Evolutionary conservation across 1,139 yeast species (phyloP).

Genomic region (Groenewaldozyma auringiensis): DNA sequence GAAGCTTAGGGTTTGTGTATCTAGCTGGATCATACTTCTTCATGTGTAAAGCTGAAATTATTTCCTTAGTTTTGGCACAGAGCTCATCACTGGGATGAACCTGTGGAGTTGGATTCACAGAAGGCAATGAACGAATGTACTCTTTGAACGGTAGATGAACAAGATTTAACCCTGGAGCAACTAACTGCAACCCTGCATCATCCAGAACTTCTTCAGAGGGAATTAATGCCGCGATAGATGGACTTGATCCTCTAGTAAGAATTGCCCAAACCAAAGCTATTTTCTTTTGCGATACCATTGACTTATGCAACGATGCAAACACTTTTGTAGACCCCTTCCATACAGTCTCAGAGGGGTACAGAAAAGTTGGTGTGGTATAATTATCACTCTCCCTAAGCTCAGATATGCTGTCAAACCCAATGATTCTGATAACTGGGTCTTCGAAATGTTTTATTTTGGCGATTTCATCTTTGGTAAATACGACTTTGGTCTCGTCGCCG

Average conservation of each 20-base stretch:
- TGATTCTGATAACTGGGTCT: slow-evolving; percentile 42
- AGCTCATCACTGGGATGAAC: slow-evolving; percentile 19
- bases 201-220: slow-evolving; percentile 37
- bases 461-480: slow-evolving; percentile 33
- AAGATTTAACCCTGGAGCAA: slow-evolving; percentile 31
- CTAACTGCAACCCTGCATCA: slow-evolving; percentile 14
- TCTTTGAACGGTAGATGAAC: slow-evolving; percentile 35
- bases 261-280: slow-evolving; percentile 73
- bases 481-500: slow-evolving; percentile 34
- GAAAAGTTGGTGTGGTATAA: slow-evolving; percentile 48
- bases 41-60: slow-evolving; percentile 39
- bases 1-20: slow-evolving; percentile 59
- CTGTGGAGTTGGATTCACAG: neutral
- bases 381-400: slow-evolving; percentile 37
- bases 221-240: slow-evolving; percentile 51
- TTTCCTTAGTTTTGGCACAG: slow-evolving; percentile 32
- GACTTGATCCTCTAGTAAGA: slow-evolving; percentile 45
- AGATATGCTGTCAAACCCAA: slow-evolving; percentile 55
- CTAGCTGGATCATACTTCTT: slow-evolving; percentile 51
- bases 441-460: slow-evolving; percentile 31
- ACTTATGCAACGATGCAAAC: slow-evolving; percentile 58
- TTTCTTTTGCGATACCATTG: slow-evolving; percentile 40
- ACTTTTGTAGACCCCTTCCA: slow-evolving; percentile 59
- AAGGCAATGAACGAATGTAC: slow-evolving; percentile 31
- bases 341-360: slow-evolving; percentile 51